Conservation (phyloP, 2,329 filamentous ascomycete genomes). For the Calonectria pseudoreteaudii region DNA sequence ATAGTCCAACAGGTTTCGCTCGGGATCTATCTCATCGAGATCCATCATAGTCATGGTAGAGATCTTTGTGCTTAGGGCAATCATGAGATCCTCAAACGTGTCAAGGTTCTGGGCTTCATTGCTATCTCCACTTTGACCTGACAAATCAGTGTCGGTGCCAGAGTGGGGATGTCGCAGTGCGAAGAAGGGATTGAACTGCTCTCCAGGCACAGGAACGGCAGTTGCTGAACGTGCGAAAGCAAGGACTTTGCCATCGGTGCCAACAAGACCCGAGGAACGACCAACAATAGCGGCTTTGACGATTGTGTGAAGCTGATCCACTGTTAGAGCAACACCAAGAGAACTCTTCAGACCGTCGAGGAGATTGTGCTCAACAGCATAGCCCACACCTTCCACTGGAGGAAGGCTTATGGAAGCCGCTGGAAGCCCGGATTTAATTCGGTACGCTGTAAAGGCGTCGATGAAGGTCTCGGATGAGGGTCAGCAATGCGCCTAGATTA, state of each 20-base stretch:
- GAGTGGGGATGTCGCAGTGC: background rate
- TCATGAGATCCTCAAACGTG: background rate
- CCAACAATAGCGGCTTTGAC: constrained; percentile 10
- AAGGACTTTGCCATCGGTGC: background rate
- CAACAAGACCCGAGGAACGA: background rate
- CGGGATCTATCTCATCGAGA: constrained; percentile 21
- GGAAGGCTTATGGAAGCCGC: constrained; percentile 10
- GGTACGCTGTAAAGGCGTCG: constrained; percentile 51
- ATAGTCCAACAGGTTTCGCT: constrained; percentile 6
- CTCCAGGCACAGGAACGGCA: background rate
- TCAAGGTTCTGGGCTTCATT: background rate
- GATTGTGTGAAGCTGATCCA: constrained; percentile 4
- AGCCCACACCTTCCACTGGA: constrained; percentile 10
- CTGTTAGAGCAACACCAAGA: constrained; percentile 3
- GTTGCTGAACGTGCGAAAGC: background rate
- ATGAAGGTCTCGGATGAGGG: constrained; percentile 49
- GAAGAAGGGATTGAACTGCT: background rate
- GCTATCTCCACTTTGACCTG: background rate
- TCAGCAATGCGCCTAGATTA: background rate
- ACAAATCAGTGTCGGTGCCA: background rate
- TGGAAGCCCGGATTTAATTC: constrained; percentile 27
- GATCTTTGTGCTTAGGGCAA: constrained; percentile 22
- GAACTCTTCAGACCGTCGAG: constrained; percentile 8
- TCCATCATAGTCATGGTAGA: constrained; percentile 29
- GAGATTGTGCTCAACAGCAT: constrained; percentile 7